These are phyloP conservation scores for Schizochytrium sp. DNA, from an alignment of 108 stramenopile genomes.

Conservation along the genomic window DNA sequence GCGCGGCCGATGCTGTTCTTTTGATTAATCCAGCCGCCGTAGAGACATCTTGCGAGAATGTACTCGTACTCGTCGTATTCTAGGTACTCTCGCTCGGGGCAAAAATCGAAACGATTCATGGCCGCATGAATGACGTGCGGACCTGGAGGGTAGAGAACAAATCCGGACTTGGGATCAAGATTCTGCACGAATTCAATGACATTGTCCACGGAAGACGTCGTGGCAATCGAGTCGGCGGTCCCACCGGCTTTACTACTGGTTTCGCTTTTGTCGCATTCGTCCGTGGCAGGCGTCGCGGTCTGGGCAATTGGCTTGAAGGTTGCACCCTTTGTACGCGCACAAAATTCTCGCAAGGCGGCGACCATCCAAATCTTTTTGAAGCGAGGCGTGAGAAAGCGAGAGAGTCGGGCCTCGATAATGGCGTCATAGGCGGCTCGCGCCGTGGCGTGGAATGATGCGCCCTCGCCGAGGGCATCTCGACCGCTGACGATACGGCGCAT, in stretches of 20 bases:
- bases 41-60: neutral
- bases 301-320: neutral
- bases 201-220: neutral
- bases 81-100: neutral
- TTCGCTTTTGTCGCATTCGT: neutral
- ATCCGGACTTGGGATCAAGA: neutral
- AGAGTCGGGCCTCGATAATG: conserved; percentile 27
- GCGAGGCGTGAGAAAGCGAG: conserved; percentile 22
- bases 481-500: conserved; percentile 26
- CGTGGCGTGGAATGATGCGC: conserved; percentile 21
- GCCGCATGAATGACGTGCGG: neutral
- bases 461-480: conserved; percentile 16
- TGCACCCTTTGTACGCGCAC: neutral
- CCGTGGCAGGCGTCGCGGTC: neutral
- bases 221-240: neutral
- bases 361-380: conserved; percentile 39
- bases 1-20: neutral
- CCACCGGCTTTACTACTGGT: too few species aligned
- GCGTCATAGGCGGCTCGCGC: neutral
- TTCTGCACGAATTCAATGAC: neutral
- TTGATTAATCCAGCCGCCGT: neutral
- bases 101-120: neutral
- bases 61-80: neutral
- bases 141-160: neutral
- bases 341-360: neutral